Base-by-base conservation (phyloP, 164 flowering plant genomes). In the Dillenia suffruticosa region DNA sequence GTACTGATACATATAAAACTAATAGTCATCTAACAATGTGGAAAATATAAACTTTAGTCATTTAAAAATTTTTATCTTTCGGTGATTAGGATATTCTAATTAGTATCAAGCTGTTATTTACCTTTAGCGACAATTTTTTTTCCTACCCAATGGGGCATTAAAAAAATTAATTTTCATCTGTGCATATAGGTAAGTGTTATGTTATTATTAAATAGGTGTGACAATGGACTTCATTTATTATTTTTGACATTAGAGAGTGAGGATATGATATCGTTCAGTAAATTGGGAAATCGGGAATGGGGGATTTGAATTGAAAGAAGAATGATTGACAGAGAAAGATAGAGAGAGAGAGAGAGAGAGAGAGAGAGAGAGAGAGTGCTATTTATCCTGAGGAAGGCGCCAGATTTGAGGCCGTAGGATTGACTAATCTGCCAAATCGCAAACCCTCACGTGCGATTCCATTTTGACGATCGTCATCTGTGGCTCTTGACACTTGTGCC, bases 381-480 rank as follows among this genome's bases (percentile, higher is more conserved):
- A 22, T 26, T 53, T 52, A 51, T 63, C 68, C 63, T 67, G 44
- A 57, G 54, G 54, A 56, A 52, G 49, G 59, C 13, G 59, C 57
- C 12, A 61, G 65, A 66, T 49, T 69, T 70, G 74, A 69, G 74
- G 77, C 67, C 77, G 74, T 63, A 22, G 72, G 53, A 62, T 76
- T 79, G 82, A 74, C 78, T 66, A 56, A 61, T 64, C 61, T 24
- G 54, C 65, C 47, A 46, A 49, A 32, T 32, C 32, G 4, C 16
- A 46, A 57, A 19, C 12, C 72, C 78, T 74, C 83, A 79, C 83
- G 80, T 76, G 80, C 77, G 66, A 63, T 63, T 59, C 68, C 56
- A 12, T 44, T 62, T 65, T 49, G 53, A 52, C 60, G 8, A 62
- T 49, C 22, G 9, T 12, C 62, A 24, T 14, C 13, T 24, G 49